A percentile compares a stretch with the other conserved stretches of the same genome.
Conservation (phyloP, 139 green algal genomes). For the Protoeuglena noctilucae region DNA sequence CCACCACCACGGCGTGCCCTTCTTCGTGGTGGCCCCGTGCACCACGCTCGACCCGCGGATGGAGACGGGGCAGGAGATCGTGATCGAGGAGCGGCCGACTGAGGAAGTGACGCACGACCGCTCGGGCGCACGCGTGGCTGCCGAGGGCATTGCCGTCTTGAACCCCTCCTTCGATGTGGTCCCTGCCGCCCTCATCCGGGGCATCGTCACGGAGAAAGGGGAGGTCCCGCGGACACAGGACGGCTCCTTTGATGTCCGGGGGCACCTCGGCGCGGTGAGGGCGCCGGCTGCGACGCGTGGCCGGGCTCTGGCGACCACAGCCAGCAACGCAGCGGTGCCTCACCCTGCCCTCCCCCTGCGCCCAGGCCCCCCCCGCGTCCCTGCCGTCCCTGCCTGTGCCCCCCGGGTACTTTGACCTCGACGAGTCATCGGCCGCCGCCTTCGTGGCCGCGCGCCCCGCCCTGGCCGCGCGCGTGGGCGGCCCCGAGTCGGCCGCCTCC, state of each 20-base stretch:
- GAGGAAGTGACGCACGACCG: conserved; percentile 54
- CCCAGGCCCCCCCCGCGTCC: too few relatives aligned
- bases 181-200: conserved; percentile 59
- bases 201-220: conserved; percentile 90
- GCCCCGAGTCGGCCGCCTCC: not conserved
- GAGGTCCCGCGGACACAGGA: conserved; percentile 27
- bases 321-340: too few relatives aligned
- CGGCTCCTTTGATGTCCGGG: conserved; percentile 26
- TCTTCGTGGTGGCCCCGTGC: conserved; percentile 83
- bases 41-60: conserved; percentile 69
- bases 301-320: too few relatives aligned
- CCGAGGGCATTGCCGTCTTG: conserved; percentile 66
- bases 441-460: not conserved
- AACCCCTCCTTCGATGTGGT: conserved; percentile 94
- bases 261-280: conserved; percentile 24
- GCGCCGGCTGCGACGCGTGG: too few relatives aligned
- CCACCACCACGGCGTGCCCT: conserved; percentile 53
- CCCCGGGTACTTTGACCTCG: too few relatives aligned
- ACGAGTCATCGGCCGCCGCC: not conserved
- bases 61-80: conserved; percentile 48
- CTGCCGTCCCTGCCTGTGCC: too few relatives aligned
- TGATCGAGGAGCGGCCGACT: conserved; percentile 66
- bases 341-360: too few relatives aligned
- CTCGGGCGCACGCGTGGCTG: conserved; percentile 49
- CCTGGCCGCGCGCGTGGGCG: not conserved